phyloP scores from a whole-genome alignment of 495 filamentous ascomycete genomes.

The Talaromyces wortmannii region DNA sequence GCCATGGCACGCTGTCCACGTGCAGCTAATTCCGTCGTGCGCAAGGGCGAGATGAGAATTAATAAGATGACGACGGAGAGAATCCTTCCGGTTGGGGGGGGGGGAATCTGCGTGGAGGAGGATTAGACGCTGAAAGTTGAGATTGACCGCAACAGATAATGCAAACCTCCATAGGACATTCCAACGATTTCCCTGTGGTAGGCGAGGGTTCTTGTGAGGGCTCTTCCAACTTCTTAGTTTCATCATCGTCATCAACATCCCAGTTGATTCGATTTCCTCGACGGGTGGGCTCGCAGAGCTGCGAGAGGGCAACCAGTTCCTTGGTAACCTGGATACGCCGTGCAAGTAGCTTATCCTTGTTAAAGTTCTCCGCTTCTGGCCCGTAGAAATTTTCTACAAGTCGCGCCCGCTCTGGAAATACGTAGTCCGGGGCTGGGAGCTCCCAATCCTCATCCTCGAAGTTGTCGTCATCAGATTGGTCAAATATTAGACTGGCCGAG shows the following conservation, averaged over 20 bases:
- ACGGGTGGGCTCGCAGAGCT: constrained; percentile 14
- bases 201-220: constrained; percentile 8
- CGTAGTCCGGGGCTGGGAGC: constrained; percentile 11
- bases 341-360: constrained; percentile 18
- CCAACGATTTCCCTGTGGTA: constrained; percentile 6
- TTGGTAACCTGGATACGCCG: constrained; percentile 21
- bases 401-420: constrained; percentile 18
- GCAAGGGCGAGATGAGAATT: constrained; percentile 14
- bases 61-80: constrained; percentile 22
- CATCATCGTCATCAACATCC: constrained; percentile 11
- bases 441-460: constrained; percentile 12
- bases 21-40: constrained; percentile 19
- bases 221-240: constrained; percentile 8
- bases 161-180: constrained; percentile 18
- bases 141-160: constrained; percentile 22
- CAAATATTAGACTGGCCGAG: too few species aligned
- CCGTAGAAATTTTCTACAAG: constrained; percentile 23
- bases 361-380: constrained; percentile 15
- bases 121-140: constrained; percentile 15
- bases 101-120: constrained; percentile 22
- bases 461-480: constrained; percentile 9
- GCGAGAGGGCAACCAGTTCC: constrained; percentile 16
- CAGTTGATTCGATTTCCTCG: constrained; percentile 18
- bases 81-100: constrained; percentile 15
- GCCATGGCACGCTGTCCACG: constrained; percentile 15